phyloP scores from a whole-genome alignment of 768 basidiomycete species.

The Mycena belliarum region DNA sequence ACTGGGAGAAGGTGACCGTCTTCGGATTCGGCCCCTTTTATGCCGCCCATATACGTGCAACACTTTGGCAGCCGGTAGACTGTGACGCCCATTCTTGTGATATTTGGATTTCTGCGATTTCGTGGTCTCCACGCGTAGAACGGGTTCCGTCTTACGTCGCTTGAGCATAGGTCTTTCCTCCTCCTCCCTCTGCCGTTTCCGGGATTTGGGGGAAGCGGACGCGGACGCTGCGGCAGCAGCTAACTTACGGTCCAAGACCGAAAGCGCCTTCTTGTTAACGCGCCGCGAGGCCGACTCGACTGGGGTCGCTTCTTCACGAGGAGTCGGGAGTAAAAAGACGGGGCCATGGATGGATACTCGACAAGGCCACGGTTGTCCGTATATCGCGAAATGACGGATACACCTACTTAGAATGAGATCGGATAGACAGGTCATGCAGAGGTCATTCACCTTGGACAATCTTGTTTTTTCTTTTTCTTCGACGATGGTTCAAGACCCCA shows the following conservation, averaged over 20 bases:
- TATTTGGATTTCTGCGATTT: constrained; percentile 18
- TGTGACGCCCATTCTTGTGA: constrained; percentile 8
- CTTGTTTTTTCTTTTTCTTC: constrained; percentile 61
- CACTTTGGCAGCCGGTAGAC: constrained; percentile 8
- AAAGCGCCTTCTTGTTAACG: constrained; percentile 51
- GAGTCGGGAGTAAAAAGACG: constrained; percentile 42
- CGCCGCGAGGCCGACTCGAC: constrained; percentile 47
- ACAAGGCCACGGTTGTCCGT: constrained; percentile 68
- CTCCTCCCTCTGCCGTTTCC: constrained; percentile 31
- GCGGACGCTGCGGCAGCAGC: constrained; percentile 38
- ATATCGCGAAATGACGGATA: constrained; percentile 79
- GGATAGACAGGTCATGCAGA: constrained; percentile 13
- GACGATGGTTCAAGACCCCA: constrained; percentile 64
- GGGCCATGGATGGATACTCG: constrained; percentile 55
- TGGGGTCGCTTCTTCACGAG: constrained; percentile 53
- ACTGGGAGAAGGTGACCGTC: constrained; percentile 7
- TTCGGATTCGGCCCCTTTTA: constrained; percentile 3
- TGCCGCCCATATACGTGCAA: constrained; percentile 5
- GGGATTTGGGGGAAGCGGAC: constrained; percentile 27
- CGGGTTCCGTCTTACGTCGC: constrained; percentile 48
- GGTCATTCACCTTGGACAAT: constrained; percentile 69
- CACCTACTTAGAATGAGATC: constrained; percentile 42
- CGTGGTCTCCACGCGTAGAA: constrained; percentile 28
- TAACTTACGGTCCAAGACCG: constrained; percentile 58
- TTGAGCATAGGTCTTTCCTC: constrained; percentile 46